phyloP scores from a whole-genome alignment of 768 basidiomycete species.

The Phanerochaete carnosa region DNA sequence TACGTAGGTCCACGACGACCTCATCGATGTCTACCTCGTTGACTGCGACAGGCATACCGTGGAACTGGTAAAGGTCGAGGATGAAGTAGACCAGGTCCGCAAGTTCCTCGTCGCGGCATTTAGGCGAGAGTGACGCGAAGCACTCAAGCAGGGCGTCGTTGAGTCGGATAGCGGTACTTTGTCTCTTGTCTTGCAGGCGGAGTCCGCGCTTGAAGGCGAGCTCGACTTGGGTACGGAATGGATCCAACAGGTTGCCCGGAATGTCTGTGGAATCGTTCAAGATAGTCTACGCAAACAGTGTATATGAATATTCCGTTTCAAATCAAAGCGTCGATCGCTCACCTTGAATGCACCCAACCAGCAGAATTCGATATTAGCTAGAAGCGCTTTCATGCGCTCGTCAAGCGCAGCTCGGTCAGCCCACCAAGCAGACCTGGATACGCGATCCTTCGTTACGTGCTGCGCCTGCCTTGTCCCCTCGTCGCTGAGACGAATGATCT shows the following conservation, averaged over 20 bases:
- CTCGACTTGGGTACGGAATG: constrained; percentile 68
- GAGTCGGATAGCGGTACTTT: constrained; percentile 46
- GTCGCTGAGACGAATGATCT: constrained; percentile 81
- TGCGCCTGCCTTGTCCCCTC: constrained; percentile 70
- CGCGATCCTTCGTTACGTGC: constrained; percentile 60
- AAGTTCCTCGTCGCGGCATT: constrained; percentile 88
- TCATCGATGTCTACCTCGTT: constrained; percentile 92
- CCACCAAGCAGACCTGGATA: constrained; percentile 84
- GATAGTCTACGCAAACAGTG: constrained; percentile 68
- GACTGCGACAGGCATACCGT: constrained; percentile 83
- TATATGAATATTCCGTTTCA: not conserved
- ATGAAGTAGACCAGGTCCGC: constrained; percentile 95
- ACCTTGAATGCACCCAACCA: constrained; percentile 99
- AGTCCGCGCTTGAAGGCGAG: constrained; percentile 69
- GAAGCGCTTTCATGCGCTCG: constrained; percentile 62
- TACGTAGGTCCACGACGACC: constrained; percentile 81
- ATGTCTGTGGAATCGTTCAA: constrained; percentile 45
- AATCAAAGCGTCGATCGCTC: constrained; percentile 9
- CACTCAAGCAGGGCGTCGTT: constrained; percentile 80
- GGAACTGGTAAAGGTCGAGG: constrained; percentile 90
- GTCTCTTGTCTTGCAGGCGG: constrained; percentile 58
- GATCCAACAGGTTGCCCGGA: constrained; percentile 43
- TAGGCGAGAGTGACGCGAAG: constrained; percentile 78
- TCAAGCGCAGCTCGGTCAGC: constrained; percentile 74
- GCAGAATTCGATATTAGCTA: constrained; percentile 88